phyloP scores from a whole-genome alignment of 805 yeast genomes.

The Cyberlindnera saturnus region DNA sequence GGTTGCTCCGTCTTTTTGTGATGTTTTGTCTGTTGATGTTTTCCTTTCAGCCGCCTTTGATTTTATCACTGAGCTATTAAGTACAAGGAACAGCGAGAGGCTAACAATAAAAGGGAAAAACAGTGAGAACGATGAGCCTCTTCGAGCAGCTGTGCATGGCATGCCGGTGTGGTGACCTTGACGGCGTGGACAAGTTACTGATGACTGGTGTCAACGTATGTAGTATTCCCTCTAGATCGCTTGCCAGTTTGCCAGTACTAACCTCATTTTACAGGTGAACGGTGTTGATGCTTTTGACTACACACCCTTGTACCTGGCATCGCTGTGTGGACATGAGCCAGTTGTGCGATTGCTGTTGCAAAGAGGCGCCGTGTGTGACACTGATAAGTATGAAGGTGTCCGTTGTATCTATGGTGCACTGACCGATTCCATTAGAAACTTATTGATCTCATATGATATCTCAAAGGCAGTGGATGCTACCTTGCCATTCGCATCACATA shows the following conservation, averaged over 20 bases:
- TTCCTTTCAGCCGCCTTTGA: no score
- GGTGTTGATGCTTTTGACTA: slow-evolving; percentile 66
- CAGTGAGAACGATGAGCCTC: not conserved
- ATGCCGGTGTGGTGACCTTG: slow-evolving; percentile 65
- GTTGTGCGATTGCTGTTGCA: slow-evolving; percentile 56
- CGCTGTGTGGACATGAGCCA: slow-evolving; percentile 66
- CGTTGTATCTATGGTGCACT: slow-evolving; percentile 75
- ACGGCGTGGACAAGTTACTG: slow-evolving; percentile 51
- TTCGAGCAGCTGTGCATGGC: slow-evolving; percentile 48
- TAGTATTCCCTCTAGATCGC: slow-evolving; percentile 1
- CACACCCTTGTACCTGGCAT: slow-evolving; percentile 67
- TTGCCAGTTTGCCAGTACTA: no score
- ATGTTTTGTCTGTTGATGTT: no score
- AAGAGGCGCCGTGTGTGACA: slow-evolving; percentile 70
- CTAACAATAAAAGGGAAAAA: not conserved
- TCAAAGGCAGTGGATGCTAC: slow-evolving; percentile 60
- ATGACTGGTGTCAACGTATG: slow-evolving; percentile 44
- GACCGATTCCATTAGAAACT: slow-evolving; percentile 55
- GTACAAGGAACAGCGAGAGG: not conserved
- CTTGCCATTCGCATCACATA: slow-evolving; percentile 70
- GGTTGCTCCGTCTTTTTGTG: not conserved
- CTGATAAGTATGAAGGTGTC: slow-evolving; percentile 79
- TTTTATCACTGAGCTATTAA: slow-evolving; percentile 10
- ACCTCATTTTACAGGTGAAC: slow-evolving; percentile 15
- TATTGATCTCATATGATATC: slow-evolving; percentile 55